phyloP scores from a whole-genome alignment of 805 yeast genomes.

The Candida rishiriensis region DNA sequence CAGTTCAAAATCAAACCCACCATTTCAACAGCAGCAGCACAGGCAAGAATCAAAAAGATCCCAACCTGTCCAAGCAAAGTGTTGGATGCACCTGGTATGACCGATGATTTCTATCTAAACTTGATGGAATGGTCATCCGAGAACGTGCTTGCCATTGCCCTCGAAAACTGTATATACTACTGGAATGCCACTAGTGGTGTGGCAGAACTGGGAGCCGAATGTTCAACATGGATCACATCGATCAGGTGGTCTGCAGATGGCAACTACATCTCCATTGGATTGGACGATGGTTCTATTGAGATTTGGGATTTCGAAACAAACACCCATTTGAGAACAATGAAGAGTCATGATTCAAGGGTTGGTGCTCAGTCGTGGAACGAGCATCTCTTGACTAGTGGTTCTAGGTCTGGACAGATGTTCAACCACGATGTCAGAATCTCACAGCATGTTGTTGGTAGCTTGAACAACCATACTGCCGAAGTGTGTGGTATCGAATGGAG shows the following conservation, averaged over 20 bases:
- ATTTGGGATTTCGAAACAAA: constrained; percentile 89
- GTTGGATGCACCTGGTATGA: constrained; percentile 91
- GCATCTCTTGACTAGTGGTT: constrained; percentile 80
- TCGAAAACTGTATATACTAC: constrained; percentile 76
- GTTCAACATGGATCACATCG: constrained; percentile 57
- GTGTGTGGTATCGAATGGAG: constrained; percentile 90
- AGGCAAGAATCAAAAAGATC: constrained; percentile 68
- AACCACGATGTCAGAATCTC: constrained; percentile 89
- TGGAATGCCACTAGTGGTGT: constrained; percentile 89
- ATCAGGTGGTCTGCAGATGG: constrained; percentile 92
- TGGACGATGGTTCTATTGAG: constrained; percentile 78
- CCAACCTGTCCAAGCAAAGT: constrained; percentile 90
- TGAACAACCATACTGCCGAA: constrained; percentile 75
- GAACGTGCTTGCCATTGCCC: constrained; percentile 82
- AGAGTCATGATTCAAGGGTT: constrained; percentile 68
- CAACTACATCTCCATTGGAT: constrained; percentile 77
- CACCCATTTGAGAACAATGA: constrained; percentile 73
- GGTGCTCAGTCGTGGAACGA: constrained; percentile 83
- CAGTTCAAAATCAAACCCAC: constrained; percentile 20
- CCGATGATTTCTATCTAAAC: constrained; percentile 89
- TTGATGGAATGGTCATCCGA: constrained; percentile 82
- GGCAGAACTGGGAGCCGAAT: constrained; percentile 62
- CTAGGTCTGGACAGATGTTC: constrained; percentile 77
- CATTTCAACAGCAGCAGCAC: constrained; percentile 43
- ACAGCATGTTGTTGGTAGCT: constrained; percentile 59